These are phyloP conservation scores for Saraca asoca DNA, from an alignment of 331 rosid genomes.

Conservation along the genomic window DNA sequence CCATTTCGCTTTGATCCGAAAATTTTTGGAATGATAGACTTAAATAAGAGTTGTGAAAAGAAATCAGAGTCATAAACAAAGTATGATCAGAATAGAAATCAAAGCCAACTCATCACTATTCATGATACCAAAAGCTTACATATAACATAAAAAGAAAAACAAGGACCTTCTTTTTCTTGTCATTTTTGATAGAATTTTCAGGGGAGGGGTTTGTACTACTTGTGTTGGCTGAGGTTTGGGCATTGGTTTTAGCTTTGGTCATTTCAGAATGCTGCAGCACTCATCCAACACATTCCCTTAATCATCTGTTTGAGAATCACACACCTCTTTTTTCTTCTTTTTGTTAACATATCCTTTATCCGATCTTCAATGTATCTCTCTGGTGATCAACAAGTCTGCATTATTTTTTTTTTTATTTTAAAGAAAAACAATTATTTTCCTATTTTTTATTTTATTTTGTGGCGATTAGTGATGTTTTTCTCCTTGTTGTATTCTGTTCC, in stretches of 20 bases:
- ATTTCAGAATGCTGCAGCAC: constrained; percentile 34
- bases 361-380: too few species aligned
- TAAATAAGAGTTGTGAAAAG: not conserved
- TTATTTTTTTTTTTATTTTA: not conserved
- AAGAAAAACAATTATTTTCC: too few species aligned
- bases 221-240: constrained; percentile 10
- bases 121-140: too few species aligned
- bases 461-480: constrained; percentile 17
- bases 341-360: constrained; percentile 8
- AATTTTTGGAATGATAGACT: constrained; percentile 80
- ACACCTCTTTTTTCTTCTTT: too few species aligned
- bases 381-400: not conserved
- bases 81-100: not conserved
- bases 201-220: not conserved
- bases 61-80: constrained; percentile 23
- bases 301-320: not conserved
- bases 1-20: constrained; percentile 65
- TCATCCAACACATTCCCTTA: constrained; percentile 56
- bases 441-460: constrained; percentile 18
- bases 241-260: constrained; percentile 44
- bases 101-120: too few species aligned
- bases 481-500: constrained; percentile 38
- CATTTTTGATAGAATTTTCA: constrained; percentile 50
- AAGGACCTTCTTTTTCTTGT: constrained; percentile 68
- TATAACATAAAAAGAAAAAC: too few species aligned